Percentiles rank a stretch among this genome's conserved stretches.
phyloP scores from a whole-genome alignment of 495 filamentous ascomycete species.

The Penicillium turbatum region DNA sequence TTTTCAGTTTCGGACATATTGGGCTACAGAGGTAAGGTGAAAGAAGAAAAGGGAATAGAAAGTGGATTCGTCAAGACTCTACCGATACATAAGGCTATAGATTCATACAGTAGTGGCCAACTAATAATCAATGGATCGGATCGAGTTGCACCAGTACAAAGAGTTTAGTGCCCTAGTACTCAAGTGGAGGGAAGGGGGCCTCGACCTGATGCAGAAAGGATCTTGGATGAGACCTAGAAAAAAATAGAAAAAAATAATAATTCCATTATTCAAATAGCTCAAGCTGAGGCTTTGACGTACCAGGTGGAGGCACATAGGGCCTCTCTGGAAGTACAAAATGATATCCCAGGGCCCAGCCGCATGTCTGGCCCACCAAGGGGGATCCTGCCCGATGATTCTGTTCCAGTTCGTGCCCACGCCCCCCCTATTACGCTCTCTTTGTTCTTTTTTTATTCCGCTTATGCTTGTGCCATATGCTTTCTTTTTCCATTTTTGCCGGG shows the following conservation, averaged over 20 bases:
- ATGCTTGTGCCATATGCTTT: slow-evolving; percentile 14
- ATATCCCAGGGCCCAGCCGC: slow-evolving; percentile 19
- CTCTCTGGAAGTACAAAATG: slow-evolving; percentile 7
- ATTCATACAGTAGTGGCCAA: neutral
- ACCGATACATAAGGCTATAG: slow-evolving; percentile 6
- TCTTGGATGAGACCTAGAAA: slow-evolving; percentile 20
- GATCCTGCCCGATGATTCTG: slow-evolving; percentile 18
- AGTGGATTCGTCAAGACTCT: slow-evolving; percentile 19
- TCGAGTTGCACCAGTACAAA: slow-evolving; percentile 2
- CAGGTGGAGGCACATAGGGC: slow-evolving; percentile 14
- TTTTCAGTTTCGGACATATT: slow-evolving; percentile 28
- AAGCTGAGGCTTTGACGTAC: slow-evolving; percentile 14
- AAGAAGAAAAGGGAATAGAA: slow-evolving; percentile 11
- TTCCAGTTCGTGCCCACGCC: slow-evolving; percentile 6
- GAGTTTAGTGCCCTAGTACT: neutral
- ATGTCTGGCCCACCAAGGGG: slow-evolving; percentile 23
- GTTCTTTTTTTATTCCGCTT: slow-evolving; percentile 16
- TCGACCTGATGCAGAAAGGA: slow-evolving; percentile 19
- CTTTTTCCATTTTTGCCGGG: slow-evolving; percentile 21
- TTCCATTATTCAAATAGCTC: slow-evolving; percentile 6
- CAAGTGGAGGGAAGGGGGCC: slow-evolving; percentile 17
- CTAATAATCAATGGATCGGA: slow-evolving; percentile 1
- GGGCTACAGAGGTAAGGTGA: slow-evolving; percentile 2
- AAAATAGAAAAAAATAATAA: slow-evolving; percentile 2
- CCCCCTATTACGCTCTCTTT: slow-evolving; percentile 9